Base-by-base conservation (phyloP, 2,329 filamentous ascomycete genomes). In the Hypoxylon sp. region DNA sequence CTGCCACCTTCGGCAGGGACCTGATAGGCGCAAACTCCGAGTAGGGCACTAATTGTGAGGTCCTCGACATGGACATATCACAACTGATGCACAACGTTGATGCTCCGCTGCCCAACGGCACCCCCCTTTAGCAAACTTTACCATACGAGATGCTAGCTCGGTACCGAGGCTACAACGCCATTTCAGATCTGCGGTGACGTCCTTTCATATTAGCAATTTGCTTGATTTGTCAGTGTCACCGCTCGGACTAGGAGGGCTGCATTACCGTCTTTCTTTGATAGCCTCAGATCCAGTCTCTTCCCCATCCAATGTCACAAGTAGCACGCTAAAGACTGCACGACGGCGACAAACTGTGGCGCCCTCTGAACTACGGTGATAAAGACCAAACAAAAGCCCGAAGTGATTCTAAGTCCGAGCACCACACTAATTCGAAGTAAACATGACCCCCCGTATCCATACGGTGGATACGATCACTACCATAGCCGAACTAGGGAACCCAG, bases 101-200 rank as follows among this genome's bases (percentile, higher is more conserved):
- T 46, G 61, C 55, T 69, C 69, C 44, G 57, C 61, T 64, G 61
- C 63, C 65, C 63, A 65, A 65, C 54, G 58, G 25, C 35, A 48
- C 55, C 51, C 44, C 17, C 44, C 53, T 14, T 46, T 64, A 65
- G 64, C 64, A 67, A 70, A 72, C 57, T 61, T 69, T 25, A 13
- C 37, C 44, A 40, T 58, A 40, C 35, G 58, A 27, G 59, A 42
- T 48, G 44, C 53, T 53, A 53, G 48, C 48, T 71, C 69, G 69
- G 69, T 17, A 57, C 69, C 69, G 69, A 71, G 56, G 48, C 20
- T 54, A 31, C 37, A 46, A 61, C 22, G 13, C 42, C n/a, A 50
- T 44, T 54, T 31, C 10, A 50, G 35, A 61, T 30, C 49, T 31
- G 33, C 40, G 22, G 51, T 57, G 46, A 59, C 54, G 50, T 61